Evolutionary conservation across 2,329 filamentous ascomycete genomes (phyloP).

Genomic region (Leptographium lundbergii): DNA sequence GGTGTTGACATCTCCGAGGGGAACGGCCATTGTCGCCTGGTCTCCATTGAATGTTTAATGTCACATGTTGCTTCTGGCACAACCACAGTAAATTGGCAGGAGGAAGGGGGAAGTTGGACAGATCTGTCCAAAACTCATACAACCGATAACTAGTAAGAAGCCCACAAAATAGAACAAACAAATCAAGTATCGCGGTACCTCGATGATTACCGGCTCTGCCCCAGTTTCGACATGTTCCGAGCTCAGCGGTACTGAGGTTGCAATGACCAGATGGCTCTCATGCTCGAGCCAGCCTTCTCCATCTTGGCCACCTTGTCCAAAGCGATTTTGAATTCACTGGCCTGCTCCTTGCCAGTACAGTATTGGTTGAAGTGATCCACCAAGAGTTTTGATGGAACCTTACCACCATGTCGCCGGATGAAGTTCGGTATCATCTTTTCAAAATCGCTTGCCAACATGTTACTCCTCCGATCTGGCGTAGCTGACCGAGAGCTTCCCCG

Average conservation of each 20-base stretch:
- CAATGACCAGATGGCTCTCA: constrained; percentile 41
- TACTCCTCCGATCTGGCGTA: constrained; percentile 21
- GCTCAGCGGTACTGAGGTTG: constrained; percentile 20
- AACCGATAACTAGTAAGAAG: background rate
- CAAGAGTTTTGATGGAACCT: constrained; percentile 69
- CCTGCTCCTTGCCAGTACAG: constrained; percentile 56
- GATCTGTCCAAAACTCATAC: background rate
- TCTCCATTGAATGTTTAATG: constrained; percentile 38
- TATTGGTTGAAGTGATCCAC: constrained; percentile 82
- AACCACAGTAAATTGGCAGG: constrained; percentile 16
- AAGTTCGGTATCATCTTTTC: constrained; percentile 65
- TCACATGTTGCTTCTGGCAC: constrained; percentile 32
- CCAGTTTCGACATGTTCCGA: background rate
- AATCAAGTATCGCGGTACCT: background rate
- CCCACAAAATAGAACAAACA: background rate
- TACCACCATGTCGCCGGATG: constrained; percentile 63
- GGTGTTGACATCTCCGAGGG: constrained; percentile 60
- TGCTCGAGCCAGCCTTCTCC: constrained; percentile 42
- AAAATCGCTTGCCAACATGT: constrained; percentile 47
- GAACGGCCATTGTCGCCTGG: constrained; percentile 54
- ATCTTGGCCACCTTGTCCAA: constrained; percentile 64
- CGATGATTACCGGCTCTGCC: background rate
- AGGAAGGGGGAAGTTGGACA: background rate
- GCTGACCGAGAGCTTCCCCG: constrained; percentile 29
- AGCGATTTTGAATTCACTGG: constrained; percentile 70